phyloP scores from a whole-genome alignment of 495 filamentous ascomycete genomes.

The Hamigera avellanea region DNA sequence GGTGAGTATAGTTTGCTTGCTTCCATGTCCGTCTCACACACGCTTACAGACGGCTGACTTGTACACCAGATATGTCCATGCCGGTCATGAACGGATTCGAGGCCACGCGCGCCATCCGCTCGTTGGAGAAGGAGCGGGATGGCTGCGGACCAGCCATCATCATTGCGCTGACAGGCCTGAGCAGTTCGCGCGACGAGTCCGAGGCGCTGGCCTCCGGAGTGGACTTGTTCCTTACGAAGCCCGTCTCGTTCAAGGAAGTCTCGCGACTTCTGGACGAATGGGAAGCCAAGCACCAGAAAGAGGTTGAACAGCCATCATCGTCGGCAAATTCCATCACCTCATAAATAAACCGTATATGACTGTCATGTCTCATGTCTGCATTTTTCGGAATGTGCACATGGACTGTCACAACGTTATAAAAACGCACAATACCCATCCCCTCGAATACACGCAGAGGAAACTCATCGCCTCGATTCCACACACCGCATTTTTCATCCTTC shows the following conservation, averaged over 20 bases:
- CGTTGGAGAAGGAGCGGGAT: conserved; percentile 41
- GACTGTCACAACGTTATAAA: no score
- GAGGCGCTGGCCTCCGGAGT: conserved; percentile 58
- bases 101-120: conserved; percentile 54
- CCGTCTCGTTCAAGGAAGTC: conserved; percentile 44
- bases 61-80: conserved; percentile 54
- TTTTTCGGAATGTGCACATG: no score
- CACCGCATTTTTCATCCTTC: no score
- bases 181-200: conserved; percentile 47
- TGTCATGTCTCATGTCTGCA: no score
- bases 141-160: conserved; percentile 37
- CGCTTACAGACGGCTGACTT: no score
- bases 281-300: conserved; percentile 15
- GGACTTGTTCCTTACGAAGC: conserved; percentile 65
- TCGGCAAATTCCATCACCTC: no score
- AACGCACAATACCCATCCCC: no score
- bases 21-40: no score
- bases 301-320: no score
- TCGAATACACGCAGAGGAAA: no score
- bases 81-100: conserved; percentile 69
- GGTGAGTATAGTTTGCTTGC: conserved; percentile 14
- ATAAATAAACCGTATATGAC: no score
- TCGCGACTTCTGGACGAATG: conserved; percentile 36
- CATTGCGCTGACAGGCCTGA: conserved; percentile 61
- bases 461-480: no score